phyloP scores from a whole-genome alignment of 768 basidiomycete genomes.

The Lactifluus volemus region DNA sequence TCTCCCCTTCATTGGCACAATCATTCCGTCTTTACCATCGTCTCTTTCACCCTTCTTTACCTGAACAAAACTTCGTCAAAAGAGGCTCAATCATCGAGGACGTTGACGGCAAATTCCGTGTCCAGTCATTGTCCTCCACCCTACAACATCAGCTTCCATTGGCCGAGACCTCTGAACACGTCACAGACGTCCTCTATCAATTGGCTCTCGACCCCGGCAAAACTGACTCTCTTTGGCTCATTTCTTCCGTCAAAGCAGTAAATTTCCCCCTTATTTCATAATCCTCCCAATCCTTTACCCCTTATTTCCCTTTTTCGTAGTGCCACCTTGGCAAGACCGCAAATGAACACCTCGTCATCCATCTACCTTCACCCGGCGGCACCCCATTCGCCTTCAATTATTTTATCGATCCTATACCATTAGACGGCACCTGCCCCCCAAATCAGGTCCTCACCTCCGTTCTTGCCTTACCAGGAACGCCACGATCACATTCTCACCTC shows the following conservation, averaged over 20 bases:
- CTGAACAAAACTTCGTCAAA: constrained; percentile 29
- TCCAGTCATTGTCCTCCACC: constrained; percentile 36
- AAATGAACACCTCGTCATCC: constrained; percentile 50
- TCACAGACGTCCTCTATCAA: constrained; percentile 53
- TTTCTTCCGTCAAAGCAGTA: constrained; percentile 56
- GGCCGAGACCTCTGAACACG: constrained; percentile 27
- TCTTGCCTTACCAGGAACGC: constrained; percentile 35
- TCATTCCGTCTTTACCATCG: constrained; percentile 40
- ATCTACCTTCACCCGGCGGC: constrained; percentile 34
- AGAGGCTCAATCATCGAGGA: constrained; percentile 34
- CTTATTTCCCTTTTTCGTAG: constrained; percentile 30
- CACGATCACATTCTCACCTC: constrained; percentile 38
- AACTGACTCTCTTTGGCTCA: constrained; percentile 41
- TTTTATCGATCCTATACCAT: constrained; percentile 59
- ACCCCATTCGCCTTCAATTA: constrained; percentile 63
- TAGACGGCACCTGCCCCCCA: constrained; percentile 54
- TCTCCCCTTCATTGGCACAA: constrained; percentile 18
- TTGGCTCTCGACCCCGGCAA: constrained; percentile 48
- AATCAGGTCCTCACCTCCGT: neutral
- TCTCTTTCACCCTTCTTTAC: constrained; percentile 39
- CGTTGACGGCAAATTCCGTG: constrained; percentile 26
- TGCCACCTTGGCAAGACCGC: constrained; percentile 54
- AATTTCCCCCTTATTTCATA: constrained; percentile 20
- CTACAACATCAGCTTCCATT: constrained; percentile 43
- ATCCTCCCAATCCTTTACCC: neutral